A percentile compares a stretch with the other conserved stretches of the same genome.
phyloP scores from a whole-genome alignment of 768 basidiomycete genomes.

The Fistulinella prunicolor region DNA sequence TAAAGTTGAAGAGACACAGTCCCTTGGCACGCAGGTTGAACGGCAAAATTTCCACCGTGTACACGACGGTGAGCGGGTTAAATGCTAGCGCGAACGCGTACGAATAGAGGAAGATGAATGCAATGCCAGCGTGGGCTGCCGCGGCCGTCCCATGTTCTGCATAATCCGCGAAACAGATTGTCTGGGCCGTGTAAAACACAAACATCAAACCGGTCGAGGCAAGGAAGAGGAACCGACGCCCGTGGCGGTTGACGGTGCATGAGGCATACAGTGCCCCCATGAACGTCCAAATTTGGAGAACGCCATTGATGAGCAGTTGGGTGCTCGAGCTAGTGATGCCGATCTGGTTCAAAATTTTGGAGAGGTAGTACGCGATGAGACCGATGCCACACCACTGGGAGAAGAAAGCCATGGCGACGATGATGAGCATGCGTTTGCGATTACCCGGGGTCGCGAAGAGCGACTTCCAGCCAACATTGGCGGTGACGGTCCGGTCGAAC shows the following conservation, averaged over 20 bases:
- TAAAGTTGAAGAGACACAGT: conserved; percentile 77
- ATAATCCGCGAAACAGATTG: conserved; percentile 60
- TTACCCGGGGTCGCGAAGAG: conserved; percentile 69
- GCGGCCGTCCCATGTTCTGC: conserved; percentile 36
- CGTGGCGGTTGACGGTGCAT: conserved; percentile 59
- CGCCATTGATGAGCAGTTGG: conserved; percentile 82
- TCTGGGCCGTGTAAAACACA: conserved; percentile 66
- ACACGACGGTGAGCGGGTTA: conserved; percentile 81
- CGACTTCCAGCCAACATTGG: conserved; percentile 66
- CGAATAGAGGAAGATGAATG: conserved; percentile 82
- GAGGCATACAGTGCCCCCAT: conserved; percentile 57
- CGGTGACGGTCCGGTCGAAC: conserved; percentile 57
- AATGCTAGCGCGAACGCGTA: conserved; percentile 79
- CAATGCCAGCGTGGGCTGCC: conserved; percentile 72
- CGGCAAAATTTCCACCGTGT: conserved; percentile 88
- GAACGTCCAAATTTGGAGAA: conserved; percentile 82
- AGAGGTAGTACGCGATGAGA: conserved; percentile 81
- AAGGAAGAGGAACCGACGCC: conserved; percentile 69
- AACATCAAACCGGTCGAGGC: conserved; percentile 55
- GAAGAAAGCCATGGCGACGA: conserved; percentile 77
- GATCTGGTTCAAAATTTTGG: conserved; percentile 63
- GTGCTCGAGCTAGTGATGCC: conserved; percentile 59
- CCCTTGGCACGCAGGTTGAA: conserved; percentile 83
- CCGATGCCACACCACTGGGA: conserved; percentile 87
- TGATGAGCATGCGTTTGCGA: conserved; percentile 71